Conservation (phyloP, 1,284 basidiomycete species). For the Tylopilus orsonianus region DNA sequence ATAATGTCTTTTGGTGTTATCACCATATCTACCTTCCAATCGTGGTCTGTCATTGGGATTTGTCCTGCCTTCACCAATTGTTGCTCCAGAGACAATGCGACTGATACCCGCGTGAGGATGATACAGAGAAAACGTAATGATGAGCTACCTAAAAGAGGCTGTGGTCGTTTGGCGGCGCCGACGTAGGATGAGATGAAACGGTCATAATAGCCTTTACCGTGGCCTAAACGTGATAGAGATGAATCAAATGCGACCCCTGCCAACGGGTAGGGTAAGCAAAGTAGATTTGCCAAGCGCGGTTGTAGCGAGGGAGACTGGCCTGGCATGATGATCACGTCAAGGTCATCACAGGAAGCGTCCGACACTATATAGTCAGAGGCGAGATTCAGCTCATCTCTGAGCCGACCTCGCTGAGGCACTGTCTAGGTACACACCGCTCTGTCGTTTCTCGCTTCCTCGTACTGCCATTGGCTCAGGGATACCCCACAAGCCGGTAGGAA, state of each 20-base stretch:
- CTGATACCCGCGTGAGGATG: constrained; percentile 36
- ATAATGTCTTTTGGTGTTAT: constrained; percentile 51
- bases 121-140: constrained; percentile 9
- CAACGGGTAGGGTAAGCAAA: constrained; percentile 9
- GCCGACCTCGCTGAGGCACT: background rate
- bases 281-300: constrained; percentile 1
- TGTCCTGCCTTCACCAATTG: constrained; percentile 56
- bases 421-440: constrained; percentile 46
- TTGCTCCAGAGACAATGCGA: constrained; percentile 63
- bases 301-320: constrained; percentile 41
- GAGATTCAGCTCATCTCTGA: constrained; percentile 3
- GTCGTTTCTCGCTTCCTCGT: constrained; percentile 44
- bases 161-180: constrained; percentile 36
- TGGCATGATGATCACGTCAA: constrained; percentile 71
- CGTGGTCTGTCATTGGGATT: constrained; percentile 58
- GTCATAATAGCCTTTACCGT: constrained; percentile 82
- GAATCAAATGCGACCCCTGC: constrained; percentile 76
- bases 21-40: constrained; percentile 69
- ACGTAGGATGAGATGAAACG: constrained; percentile 61
- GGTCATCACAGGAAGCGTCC: constrained; percentile 39
- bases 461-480: constrained; percentile 64
- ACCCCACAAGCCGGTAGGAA: constrained; percentile 67
- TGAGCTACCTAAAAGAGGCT: constrained; percentile 54
- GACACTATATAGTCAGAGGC: constrained; percentile 41
- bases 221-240: constrained; percentile 68